Evolutionary conservation across 371 early-diverging fungal genomes (phyloP).

Genomic region (Mucor circinelloides): DNA sequence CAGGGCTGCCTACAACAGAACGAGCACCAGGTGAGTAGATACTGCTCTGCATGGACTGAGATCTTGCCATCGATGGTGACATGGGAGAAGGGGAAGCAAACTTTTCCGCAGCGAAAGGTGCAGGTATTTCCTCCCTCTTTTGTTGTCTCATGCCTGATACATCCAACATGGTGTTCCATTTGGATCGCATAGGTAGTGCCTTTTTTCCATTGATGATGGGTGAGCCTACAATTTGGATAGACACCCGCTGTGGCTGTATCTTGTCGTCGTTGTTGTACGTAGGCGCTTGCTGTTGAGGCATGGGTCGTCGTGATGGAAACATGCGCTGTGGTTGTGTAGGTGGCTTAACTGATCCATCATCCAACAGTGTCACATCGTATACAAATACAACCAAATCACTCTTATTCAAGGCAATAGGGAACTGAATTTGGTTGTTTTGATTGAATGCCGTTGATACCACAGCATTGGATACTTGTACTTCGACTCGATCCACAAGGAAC

Average conservation of each 20-base stretch:
- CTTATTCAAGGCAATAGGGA: slow-evolving; percentile 54
- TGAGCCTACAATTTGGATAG: slow-evolving; percentile 59
- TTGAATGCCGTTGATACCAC: slow-evolving; percentile 52
- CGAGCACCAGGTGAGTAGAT: slow-evolving; percentile 40
- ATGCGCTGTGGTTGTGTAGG: slow-evolving; percentile 39
- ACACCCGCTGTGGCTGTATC: slow-evolving; percentile 56
- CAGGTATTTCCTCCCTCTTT: slow-evolving; percentile 41
- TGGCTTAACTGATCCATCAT: slow-evolving; percentile 52
- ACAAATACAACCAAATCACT: slow-evolving; percentile 65
- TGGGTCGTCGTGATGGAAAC: slow-evolving; percentile 37
- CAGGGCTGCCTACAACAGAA: slow-evolving; percentile 44
- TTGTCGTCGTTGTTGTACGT: slow-evolving; percentile 21
- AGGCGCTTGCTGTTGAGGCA: slow-evolving; percentile 15
- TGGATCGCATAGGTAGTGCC: slow-evolving; percentile 58
- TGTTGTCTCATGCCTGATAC: slow-evolving; percentile 58
- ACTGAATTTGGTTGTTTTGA: slow-evolving; percentile 24
- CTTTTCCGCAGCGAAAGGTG: slow-evolving; percentile 15
- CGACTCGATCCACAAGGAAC: slow-evolving; percentile 56
- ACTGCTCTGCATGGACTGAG: slow-evolving; percentile 10
- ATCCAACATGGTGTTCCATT: slow-evolving; percentile 73
- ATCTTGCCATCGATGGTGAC: slow-evolving; percentile 13
- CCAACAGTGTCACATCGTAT: slow-evolving; percentile 62
- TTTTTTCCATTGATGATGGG: slow-evolving; percentile 59
- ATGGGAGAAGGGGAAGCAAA: slow-evolving; percentile 3
- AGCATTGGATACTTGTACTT: slow-evolving; percentile 64